Percentiles rank a stretch among this genome's conserved stretches.
Evolutionary conservation across 371 early-diverging fungal genomes (phyloP).

Genomic region (Mortierella sp.): DNA sequence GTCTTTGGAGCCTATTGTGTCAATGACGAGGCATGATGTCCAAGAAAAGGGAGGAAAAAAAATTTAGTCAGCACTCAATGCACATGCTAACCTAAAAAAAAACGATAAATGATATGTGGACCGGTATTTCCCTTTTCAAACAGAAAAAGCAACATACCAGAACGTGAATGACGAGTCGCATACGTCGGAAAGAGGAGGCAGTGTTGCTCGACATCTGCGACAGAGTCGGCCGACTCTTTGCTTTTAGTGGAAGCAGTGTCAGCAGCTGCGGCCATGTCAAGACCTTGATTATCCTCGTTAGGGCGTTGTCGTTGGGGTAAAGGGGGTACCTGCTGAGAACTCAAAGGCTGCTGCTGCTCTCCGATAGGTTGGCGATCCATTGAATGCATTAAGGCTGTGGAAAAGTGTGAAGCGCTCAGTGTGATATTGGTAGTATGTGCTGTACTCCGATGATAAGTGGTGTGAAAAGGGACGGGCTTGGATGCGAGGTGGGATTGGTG

Average conservation of each 20-base stretch:
- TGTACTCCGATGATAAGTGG: not conserved
- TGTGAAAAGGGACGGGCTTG: not conserved
- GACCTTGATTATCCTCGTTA: not conserved
- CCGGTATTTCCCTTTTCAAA: not conserved
- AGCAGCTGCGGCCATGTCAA: not conserved
- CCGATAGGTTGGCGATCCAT: not conserved
- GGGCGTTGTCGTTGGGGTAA: not conserved
- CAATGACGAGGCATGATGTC: not conserved
- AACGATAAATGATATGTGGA: not conserved
- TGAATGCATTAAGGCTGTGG: slow-evolving; percentile 5
- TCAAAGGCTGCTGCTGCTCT: slow-evolving; percentile 10
- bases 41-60: not conserved
- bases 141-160: slow-evolving; percentile 25
- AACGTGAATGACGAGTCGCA: slow-evolving; percentile 46
- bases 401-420: slow-evolving; percentile 4
- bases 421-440: not conserved
- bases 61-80: slow-evolving; percentile 12
- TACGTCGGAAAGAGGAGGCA: slow-evolving; percentile 57
- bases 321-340: not conserved
- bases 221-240: not conserved
- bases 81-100: slow-evolving; percentile 9
- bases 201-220: slow-evolving; percentile 44
- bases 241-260: not conserved
- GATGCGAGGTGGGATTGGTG: slow-evolving; percentile 8
- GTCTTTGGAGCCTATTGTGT: slow-evolving; percentile 41